Conservation (phyloP, 352 stramenopile species). For the Blastocystis sp. region DNA sequence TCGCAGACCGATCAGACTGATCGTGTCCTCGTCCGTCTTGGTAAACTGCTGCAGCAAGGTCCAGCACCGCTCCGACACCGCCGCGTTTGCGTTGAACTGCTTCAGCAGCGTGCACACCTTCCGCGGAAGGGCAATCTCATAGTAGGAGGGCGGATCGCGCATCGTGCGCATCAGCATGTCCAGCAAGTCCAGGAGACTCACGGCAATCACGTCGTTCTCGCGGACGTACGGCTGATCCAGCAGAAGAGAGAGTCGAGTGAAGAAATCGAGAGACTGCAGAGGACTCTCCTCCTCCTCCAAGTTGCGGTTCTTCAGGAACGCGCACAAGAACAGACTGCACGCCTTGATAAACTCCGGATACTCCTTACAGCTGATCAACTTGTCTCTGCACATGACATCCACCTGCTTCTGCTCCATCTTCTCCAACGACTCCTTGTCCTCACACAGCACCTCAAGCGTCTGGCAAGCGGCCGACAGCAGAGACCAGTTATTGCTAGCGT, state of each 20-base stretch:
- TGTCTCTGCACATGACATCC: conserved; percentile 17
- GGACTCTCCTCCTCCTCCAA: neutral
- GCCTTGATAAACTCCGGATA: conserved; percentile 49
- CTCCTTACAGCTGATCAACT: conserved; percentile 10
- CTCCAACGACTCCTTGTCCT: conserved; percentile 13
- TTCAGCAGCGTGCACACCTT: conserved; percentile 52
- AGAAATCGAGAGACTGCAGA: conserved; percentile 30
- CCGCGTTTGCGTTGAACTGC: neutral
- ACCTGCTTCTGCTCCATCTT: conserved; percentile 15
- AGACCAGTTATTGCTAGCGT: conserved; percentile 17
- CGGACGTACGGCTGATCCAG: conserved; percentile 35
- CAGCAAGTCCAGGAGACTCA: conserved; percentile 17
- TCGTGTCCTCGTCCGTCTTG: neutral
- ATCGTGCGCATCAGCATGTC: conserved; percentile 37
- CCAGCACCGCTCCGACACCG: conserved; percentile 36
- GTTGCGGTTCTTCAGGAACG: conserved; percentile 25
- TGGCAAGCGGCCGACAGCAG: conserved; percentile 29
- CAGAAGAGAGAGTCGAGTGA: conserved; percentile 25
- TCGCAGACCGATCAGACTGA: neutral
- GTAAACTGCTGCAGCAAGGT: conserved; percentile 25
- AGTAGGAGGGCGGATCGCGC: neutral
- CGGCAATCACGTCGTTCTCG: neutral
- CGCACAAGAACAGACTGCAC: conserved; percentile 30
- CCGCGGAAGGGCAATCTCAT: conserved; percentile 7
- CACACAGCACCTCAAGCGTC: conserved; percentile 36